Base-by-base conservation (phyloP, 2,329 filamentous ascomycete genomes). In the Fusarium sp. region DNA sequence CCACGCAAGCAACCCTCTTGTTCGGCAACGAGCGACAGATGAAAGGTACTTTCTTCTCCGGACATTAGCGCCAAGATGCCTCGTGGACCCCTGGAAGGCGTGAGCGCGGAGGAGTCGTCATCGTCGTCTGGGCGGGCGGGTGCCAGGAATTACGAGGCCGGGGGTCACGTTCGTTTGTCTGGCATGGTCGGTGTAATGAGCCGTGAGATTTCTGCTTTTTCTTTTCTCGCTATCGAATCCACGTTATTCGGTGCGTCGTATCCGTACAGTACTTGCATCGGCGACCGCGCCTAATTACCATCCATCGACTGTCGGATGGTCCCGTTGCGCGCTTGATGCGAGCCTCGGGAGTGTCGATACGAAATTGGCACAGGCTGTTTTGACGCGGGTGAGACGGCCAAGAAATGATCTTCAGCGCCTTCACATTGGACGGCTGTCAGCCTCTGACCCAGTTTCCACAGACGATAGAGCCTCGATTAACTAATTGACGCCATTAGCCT, bases 11-110 rank as follows among this genome's bases (percentile, higher is more conserved):
- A 50, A 42, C 59, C 50, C 56, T 66, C 56, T 52, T 54, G 56
- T 71, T 61, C 69, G 58, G 62, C 35, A 72, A 57, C 62, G 61
- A 69, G 63, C 65, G 60, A 69, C 57, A 62, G n/a, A 74, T n/a
- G 40, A 58, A 25, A 54, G 35, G 33, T 63, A 63, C 60, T 29
- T 63, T 52, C 61, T 56, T 18, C 40, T 73, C 72, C 59, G 66
- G 73, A 70, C 61, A 75, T 74, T 73, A 70, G 66, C 69, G 73
- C 74, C 71, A 73, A 76, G 74, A 63, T 66, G 65, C 63, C 63
- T 67, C 65, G 71, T 68, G 42, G 71, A 66, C 74, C 74, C 73
- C 65, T 74, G 38, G 60, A 68, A 73, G 59, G 66, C 59, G 62
- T 50, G 52, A 60, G 38, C 36, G 36, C 16, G 47, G 50, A 59